phyloP scores from a whole-genome alignment of 1,139 yeast species.

The Lodderomyces oxycetoniae region DNA sequence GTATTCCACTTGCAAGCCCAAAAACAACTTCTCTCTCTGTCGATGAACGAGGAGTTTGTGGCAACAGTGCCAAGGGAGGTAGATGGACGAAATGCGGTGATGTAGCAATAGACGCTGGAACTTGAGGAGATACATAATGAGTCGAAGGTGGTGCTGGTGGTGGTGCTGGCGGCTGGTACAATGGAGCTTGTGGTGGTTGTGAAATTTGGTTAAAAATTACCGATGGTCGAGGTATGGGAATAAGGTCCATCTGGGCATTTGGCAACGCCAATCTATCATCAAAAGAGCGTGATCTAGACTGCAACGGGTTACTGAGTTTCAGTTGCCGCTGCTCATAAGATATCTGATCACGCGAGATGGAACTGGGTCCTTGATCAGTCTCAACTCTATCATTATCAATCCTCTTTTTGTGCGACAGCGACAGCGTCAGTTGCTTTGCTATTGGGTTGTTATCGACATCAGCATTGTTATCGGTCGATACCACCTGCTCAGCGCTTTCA shows the following conservation, averaged over 20 bases:
- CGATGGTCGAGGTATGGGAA: slow-evolving; percentile 1
- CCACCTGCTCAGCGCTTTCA: slow-evolving; percentile 3
- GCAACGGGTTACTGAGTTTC: not conserved
- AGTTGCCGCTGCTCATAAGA: slow-evolving; percentile 4
- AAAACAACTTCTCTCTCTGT: too few relatives aligned
- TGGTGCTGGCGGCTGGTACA: slow-evolving; percentile 1
- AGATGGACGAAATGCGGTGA: not conserved
- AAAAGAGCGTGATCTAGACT: slow-evolving; percentile 3
- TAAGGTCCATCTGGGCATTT: not conserved
- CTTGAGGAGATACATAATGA: not conserved
- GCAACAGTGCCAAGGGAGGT: slow-evolving; percentile 3
- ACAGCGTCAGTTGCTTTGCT: too few relatives aligned
- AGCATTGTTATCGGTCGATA: slow-evolving; percentile 1
- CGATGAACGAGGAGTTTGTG: slow-evolving; percentile 2
- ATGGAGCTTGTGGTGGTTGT: slow-evolving; percentile 1
- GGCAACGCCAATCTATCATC: slow-evolving; percentile 1
- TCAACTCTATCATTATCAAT: slow-evolving; percentile 1
- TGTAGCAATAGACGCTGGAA: not conserved
- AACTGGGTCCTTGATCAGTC: too few relatives aligned
- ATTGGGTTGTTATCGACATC: too few relatives aligned
- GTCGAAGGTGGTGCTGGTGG: slow-evolving; percentile 2
- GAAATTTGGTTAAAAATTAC: not conserved
- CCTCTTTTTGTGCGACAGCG: too few relatives aligned
- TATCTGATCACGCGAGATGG: too few relatives aligned
- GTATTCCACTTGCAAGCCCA: too few relatives aligned